phyloP scores from a whole-genome alignment of 2,329 filamentous ascomycete genomes.

The Fusarium subtropicale region DNA sequence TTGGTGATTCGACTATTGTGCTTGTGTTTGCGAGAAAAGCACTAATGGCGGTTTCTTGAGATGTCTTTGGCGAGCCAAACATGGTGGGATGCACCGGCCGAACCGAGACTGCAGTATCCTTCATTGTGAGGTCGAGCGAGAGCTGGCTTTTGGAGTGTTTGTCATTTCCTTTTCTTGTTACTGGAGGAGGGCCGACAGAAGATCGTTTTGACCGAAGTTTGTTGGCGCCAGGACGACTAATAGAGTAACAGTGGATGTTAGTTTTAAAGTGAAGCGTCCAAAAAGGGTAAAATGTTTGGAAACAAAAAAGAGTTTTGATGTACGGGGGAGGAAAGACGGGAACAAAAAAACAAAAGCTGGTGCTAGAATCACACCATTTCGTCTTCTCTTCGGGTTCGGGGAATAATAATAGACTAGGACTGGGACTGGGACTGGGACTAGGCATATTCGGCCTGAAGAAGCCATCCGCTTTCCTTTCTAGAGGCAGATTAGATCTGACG shows the following conservation, averaged over 20 bases:
- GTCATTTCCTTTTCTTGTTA: slow-evolving; percentile 26
- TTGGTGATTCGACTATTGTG: slow-evolving; percentile 8
- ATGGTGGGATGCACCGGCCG: slow-evolving; percentile 40
- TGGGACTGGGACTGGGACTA: slow-evolving; percentile 39
- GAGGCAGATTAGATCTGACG: slow-evolving; percentile 41
- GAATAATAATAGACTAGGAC: slow-evolving; percentile 29
- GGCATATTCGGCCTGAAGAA: slow-evolving; percentile 43
- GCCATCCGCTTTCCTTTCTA: slow-evolving; percentile 25
- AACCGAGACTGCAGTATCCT: slow-evolving; percentile 39
- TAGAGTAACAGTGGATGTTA: slow-evolving; percentile 21
- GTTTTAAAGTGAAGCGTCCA: slow-evolving; percentile 2
- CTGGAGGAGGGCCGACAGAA: slow-evolving; percentile 32
- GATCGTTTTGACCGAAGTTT: slow-evolving; percentile 45
- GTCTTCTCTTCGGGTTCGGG: slow-evolving; percentile 7
- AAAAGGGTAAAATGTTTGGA: slow-evolving; percentile 10
- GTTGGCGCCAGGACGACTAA: slow-evolving; percentile 44
- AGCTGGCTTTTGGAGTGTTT: slow-evolving; percentile 22
- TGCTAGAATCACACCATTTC: slow-evolving; percentile 27
- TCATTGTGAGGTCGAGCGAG: slow-evolving; percentile 36
- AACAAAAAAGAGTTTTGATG: slow-evolving; percentile 8
- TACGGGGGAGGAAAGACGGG: background rate
- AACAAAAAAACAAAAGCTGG: background rate
- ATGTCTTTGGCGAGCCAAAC: slow-evolving; percentile 31
- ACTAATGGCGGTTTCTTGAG: slow-evolving; percentile 36
- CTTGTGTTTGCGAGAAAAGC: slow-evolving; percentile 28